Percentiles rank a stretch among this genome's conserved stretches.
Conservation (phyloP, 1,284 basidiomycete genomes). For the Leccinum subfulvum region DNA sequence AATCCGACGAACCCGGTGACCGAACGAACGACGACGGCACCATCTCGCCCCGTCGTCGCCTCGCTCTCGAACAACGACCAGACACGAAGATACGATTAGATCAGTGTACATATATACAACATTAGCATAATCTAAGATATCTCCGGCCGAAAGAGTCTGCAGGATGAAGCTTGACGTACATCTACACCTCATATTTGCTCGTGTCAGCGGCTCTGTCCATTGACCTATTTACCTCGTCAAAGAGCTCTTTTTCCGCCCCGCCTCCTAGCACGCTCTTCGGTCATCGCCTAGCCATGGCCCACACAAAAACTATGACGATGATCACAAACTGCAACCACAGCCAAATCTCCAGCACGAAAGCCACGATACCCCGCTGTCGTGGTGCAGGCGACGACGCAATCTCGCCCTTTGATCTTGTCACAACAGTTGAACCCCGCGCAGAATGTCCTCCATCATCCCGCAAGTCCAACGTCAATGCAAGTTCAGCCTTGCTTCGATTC, state of each 20-base stretch:
- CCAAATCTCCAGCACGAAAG: constrained; percentile 68
- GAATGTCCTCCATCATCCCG: constrained; percentile 13
- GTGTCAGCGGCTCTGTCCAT: not conserved
- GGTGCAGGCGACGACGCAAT: constrained; percentile 19
- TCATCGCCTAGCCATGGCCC: constrained; percentile 72
- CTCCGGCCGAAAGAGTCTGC: constrained; percentile 10
- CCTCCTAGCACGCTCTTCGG: constrained; percentile 65
- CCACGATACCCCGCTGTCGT: constrained; percentile 40
- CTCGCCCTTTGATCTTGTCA: constrained; percentile 2
- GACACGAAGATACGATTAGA: constrained; percentile 14
- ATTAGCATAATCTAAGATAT: constrained; percentile 28
- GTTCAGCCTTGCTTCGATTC: constrained; percentile 20
- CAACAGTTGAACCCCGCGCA: not conserved
- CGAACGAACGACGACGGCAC: no score
- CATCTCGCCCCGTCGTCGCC: no score
- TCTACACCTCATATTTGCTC: not conserved
- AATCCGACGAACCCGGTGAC: no score
- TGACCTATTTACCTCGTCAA: constrained; percentile 4
- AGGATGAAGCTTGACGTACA: not conserved
- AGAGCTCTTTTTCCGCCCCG: constrained; percentile 43
- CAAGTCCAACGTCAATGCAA: constrained; percentile 11
- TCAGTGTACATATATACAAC: constrained; percentile 19
- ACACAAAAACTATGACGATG: constrained; percentile 72
- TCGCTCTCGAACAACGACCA: not conserved
- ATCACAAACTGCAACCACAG: constrained; percentile 75